Base-by-base conservation (phyloP, 805 yeast species). In the Yarrowia yakushimensis region DNA sequence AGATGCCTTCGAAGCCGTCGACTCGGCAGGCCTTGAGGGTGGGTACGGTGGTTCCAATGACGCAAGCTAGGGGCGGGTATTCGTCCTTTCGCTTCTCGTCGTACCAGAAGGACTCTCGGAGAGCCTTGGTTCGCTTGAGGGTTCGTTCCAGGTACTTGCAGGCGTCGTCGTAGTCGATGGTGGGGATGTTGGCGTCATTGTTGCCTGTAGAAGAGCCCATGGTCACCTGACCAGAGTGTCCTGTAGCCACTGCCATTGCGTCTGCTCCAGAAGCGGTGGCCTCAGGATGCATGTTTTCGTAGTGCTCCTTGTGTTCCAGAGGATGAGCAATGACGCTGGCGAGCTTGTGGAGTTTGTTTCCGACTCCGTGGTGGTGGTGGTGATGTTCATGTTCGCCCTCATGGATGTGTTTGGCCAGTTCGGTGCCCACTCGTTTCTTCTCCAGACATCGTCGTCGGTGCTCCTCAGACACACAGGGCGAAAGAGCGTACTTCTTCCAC, bases 61-160 rank as follows among this genome's bases (percentile, higher is more conserved):
- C 87, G 1, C 87, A 80, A 0, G 88, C 93, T 73, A 92, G 70
- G 0, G 97, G 97, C 3, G 97, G 97, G 69, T 90, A 89, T 59
- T 76, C 69, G 18, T 67, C 67, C 37, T 70, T 74, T 43, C 83
- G 78, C 1, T 73, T 74, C 7, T 81, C 78, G 30, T 81, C 79
- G 66, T 78, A 85, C 28, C 81, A 81, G 27, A 91, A 76, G 25
- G 84, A 83, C 20, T 79, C 74, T 18, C 85, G 66, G 67, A 82
- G 92, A 65, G 76, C 72, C 65, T 83, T 83, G 1, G 96, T 83
- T 31, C 83, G 73, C 57, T 76, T 74, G 46, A 92, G 76, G 0
- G 93, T 84, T 45, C 86, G 81, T 4, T 74, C 69, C 22, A 92
- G 78, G 69, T 90, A 92, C 4, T 78, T 79, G 66, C 82, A 82